These are phyloP conservation scores for Dryas alaskensis DNA, from an alignment of 306 rosid genomes.

Conservation along the genomic window DNA sequence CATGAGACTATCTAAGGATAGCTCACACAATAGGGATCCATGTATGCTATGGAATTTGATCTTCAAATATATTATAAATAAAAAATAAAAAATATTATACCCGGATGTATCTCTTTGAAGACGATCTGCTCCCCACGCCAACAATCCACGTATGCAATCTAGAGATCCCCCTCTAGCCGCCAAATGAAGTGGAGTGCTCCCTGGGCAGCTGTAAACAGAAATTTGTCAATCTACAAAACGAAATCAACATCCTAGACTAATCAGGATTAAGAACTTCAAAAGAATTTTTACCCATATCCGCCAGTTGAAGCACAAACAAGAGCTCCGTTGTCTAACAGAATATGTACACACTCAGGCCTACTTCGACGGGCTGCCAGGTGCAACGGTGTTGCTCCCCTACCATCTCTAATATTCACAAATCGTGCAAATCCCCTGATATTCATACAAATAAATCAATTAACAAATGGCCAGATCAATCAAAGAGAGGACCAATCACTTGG, in stretches of 20 bases:
- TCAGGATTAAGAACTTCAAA: neutral
- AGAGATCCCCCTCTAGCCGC: slow-evolving; percentile 96
- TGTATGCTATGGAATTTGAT: neutral
- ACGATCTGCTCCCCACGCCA: slow-evolving; percentile 99
- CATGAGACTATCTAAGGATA: too few species aligned
- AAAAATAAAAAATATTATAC: slow-evolving; percentile 38
- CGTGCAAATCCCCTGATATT: slow-evolving; percentile 81
- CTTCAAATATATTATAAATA: slow-evolving; percentile 2
- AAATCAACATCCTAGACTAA: slow-evolving; percentile 16
- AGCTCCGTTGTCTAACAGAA: slow-evolving; percentile 80
- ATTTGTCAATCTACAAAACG: slow-evolving; percentile 27
- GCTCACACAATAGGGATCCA: neutral
- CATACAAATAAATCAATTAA: slow-evolving; percentile 8
- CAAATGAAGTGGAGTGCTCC: slow-evolving; percentile 93
- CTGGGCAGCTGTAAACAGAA: slow-evolving; percentile 65
- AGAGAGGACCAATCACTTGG: neutral
- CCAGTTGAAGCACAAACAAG: slow-evolving; percentile 87
- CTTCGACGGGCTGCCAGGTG: slow-evolving; percentile 89
- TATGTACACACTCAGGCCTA: slow-evolving; percentile 75
- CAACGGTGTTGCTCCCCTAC: slow-evolving; percentile 87
- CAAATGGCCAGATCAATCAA: neutral
- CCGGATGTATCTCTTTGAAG: slow-evolving; percentile 88
- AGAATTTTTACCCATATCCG: slow-evolving; percentile 64
- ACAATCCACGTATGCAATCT: slow-evolving; percentile 76
- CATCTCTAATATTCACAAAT: slow-evolving; percentile 94